Evolutionary conservation across 208 protist genomes (phyloP), one percentile per base, ranked within the genome.

Genomic region (Leishmania martiniquensis): DNA sequence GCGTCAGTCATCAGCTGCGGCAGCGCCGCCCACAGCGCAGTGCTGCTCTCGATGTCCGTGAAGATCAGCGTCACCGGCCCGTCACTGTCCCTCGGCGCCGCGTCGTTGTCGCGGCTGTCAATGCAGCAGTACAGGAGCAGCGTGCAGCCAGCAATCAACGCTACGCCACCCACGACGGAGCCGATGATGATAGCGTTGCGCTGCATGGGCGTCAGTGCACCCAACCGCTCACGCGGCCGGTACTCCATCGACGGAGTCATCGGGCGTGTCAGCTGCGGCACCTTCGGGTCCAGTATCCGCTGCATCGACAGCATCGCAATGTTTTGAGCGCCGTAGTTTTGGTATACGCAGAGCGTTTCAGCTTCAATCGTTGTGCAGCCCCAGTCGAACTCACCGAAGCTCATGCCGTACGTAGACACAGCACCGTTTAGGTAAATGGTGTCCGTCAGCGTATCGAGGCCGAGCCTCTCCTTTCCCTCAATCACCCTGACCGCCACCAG

Each of bases 11-110:
- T 96, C 73, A 76, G 71, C 68, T 84, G 82, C 51, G 47, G 77
- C 83, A 83, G 55, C 52, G 74, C 82, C 42, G 87, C 89, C 90
- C 92, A 96, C 80, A 96, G 73, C 54, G 87, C 91, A 29, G 92
- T 95, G 83, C 87, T 93, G 85, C 87, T 89, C 82, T 94, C 85
- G 74, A 94, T 87, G 79, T 94, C 92, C 37, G 91, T 94, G 81
- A 96, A 94, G 57, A 94, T 59, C 9, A 96, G 83, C 45, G 90
- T 90, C 55, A 92, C 83, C 49, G 86, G 87, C 32, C 83, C 77
- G 9, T 37, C n/a, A 15, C 13, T 42, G 22, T 88, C 74, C 78
- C 89, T 91, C n/a, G 85, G 89, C 1, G 88, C 88, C 66, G 80
- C 75, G 55, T 74, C 49, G 81, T 89, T 91, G 85, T 91, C 75